Conservation (phyloP, 352 stramenopile species). For the Plasmopara viticola region DNA sequence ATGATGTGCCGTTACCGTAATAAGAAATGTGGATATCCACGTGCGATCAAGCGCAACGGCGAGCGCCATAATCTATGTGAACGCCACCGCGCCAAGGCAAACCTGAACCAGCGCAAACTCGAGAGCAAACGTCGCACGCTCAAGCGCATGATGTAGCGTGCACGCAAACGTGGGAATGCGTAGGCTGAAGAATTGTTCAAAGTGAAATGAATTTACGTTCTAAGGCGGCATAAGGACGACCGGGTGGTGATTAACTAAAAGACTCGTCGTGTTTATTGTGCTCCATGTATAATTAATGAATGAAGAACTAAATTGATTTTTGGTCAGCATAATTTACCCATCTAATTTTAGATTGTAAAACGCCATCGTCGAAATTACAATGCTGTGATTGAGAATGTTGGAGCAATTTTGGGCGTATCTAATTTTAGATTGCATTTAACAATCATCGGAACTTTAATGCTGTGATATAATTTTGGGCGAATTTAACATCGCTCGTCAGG, state of each 20-base stretch:
- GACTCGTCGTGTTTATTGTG: neutral
- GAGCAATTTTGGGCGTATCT: too few species aligned
- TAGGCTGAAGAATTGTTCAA: neutral
- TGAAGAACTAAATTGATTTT: neutral
- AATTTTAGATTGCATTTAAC: too few species aligned
- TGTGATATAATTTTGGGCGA: too few species aligned
- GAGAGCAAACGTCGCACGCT: constrained; percentile 71
- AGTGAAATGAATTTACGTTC: neutral
- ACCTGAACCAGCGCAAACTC: constrained; percentile 79
- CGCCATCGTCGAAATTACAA: too few species aligned
- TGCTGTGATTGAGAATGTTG: too few species aligned
- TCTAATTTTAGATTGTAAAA: too few species aligned
- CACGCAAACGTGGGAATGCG: neutral
- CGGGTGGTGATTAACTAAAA: neutral
- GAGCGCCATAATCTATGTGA: constrained; percentile 64
- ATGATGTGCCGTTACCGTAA: constrained; percentile 60
- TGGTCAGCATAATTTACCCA: too few species aligned
- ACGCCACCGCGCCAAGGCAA: constrained; percentile 57
- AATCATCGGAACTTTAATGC: too few species aligned
- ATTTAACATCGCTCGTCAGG: too few species aligned
- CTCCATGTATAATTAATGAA: neutral
- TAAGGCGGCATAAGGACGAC: neutral
- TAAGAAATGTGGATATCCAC: constrained; percentile 49
- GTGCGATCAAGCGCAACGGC: constrained; percentile 62
- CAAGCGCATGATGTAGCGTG: constrained; percentile 33